Percentiles rank a stretch among this genome's conserved stretches.
These are phyloP conservation scores for Wickerhamomyces silvicola DNA, from an alignment of 805 yeast genomes.

Conservation along the genomic window DNA sequence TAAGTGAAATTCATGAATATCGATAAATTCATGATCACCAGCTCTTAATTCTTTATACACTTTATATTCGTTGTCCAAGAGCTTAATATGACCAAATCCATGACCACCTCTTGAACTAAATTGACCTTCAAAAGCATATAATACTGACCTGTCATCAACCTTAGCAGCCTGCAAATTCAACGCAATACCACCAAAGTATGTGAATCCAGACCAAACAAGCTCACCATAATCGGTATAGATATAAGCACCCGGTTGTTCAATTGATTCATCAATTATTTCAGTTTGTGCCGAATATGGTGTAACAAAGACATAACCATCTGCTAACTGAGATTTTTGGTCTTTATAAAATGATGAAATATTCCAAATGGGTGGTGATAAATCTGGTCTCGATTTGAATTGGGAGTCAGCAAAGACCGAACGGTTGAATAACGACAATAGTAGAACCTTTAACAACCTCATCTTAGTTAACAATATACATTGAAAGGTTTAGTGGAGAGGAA, in stretches of 20 bases:
- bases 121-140: slow-evolving; percentile 31
- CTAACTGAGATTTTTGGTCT: slow-evolving; percentile 14
- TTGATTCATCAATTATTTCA: slow-evolving; percentile 15
- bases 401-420: slow-evolving; percentile 22
- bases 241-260: slow-evolving; percentile 30
- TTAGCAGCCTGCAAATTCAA: slow-evolving; percentile 26
- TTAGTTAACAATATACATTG: too few relatives aligned
- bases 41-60: slow-evolving; percentile 27
- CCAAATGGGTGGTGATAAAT: slow-evolving; percentile 27
- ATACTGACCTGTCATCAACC: slow-evolving; percentile 21
- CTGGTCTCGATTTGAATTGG: slow-evolving; percentile 30
- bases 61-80: slow-evolving; percentile 26
- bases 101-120: slow-evolving; percentile 23
- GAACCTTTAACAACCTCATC: background rate
- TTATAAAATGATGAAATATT: slow-evolving; percentile 27
- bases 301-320: slow-evolving; percentile 25
- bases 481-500: too few relatives aligned
- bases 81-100: slow-evolving; percentile 26
- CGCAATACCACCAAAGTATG: slow-evolving; percentile 27
- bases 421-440: background rate
- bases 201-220: slow-evolving; percentile 32
- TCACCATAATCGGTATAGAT: slow-evolving; percentile 30
- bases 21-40: slow-evolving; percentile 28
- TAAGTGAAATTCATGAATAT: slow-evolving; percentile 32
- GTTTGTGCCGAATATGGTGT: slow-evolving; percentile 26